Percentiles rank a stretch among this genome's conserved stretches.
These are phyloP conservation scores for Galerina sulciceps DNA, from an alignment of 768 basidiomycete species.

Conservation along the genomic window DNA sequence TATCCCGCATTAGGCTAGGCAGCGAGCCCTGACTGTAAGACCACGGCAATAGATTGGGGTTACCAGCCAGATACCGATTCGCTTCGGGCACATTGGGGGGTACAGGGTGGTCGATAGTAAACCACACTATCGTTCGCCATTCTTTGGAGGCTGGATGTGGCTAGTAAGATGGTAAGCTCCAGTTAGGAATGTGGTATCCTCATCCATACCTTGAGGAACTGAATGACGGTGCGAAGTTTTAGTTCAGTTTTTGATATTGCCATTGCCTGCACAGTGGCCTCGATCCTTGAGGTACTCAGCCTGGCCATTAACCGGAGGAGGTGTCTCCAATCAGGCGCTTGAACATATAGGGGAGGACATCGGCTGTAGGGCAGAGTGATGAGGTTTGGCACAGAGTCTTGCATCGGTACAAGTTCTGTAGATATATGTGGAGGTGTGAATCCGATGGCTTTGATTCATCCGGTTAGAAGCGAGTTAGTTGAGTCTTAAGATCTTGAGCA, in stretches of 20 bases:
- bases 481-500: conserved; percentile 22
- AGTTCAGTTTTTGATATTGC: conserved; percentile 58
- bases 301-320: conserved; percentile 77
- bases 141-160: conserved; percentile 59
- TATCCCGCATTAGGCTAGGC: conserved; percentile 24
- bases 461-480: not conserved
- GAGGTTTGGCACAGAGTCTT: conserved; percentile 65
- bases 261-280: conserved; percentile 72
- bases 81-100: conserved; percentile 49
- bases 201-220: conserved; percentile 71
- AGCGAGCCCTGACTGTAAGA: conserved; percentile 55
- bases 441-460: conserved; percentile 58
- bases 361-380: conserved; percentile 76
- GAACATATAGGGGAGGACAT: conserved; percentile 70
- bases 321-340: conserved; percentile 76
- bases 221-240: conserved; percentile 73
- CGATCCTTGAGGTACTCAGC: conserved; percentile 69
- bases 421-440: conserved; percentile 64
- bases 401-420: conserved; percentile 48
- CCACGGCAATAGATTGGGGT: conserved; percentile 72
- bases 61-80: conserved; percentile 55
- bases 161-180: conserved; percentile 35
- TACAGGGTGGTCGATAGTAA: conserved; percentile 72
- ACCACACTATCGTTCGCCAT: conserved; percentile 80
- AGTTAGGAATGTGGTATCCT: not conserved